Conservation (phyloP, 768 basidiomycete species). For the Mycena haematopus region DNA sequence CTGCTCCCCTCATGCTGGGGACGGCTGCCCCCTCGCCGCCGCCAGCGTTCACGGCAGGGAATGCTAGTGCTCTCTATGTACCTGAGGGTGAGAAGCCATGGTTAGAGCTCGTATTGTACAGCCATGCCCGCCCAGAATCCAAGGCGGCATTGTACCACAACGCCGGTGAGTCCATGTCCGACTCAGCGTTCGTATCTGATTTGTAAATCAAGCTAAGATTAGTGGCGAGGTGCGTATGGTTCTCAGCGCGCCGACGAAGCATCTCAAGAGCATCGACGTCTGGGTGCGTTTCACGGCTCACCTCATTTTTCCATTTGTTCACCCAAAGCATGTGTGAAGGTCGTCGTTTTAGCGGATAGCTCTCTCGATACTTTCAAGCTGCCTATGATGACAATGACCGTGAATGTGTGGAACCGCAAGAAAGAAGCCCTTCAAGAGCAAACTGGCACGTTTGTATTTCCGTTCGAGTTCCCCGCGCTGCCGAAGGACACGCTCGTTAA, state of each 20-base stretch:
- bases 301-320: no score
- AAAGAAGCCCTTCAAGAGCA: slow-evolving; percentile 20
- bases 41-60: slow-evolving; percentile 8
- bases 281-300: slow-evolving; percentile 8
- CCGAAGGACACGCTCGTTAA: slow-evolving; percentile 19
- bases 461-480: slow-evolving; percentile 25
- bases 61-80: no score
- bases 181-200: not conserved
- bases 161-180: slow-evolving; percentile 1
- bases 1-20: slow-evolving; percentile 11
- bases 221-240: slow-evolving; percentile 24
- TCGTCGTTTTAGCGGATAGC: slow-evolving; percentile 7
- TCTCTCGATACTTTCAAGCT: slow-evolving; percentile 10
- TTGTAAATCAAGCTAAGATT: slow-evolving; percentile 1
- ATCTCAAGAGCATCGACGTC: slow-evolving; percentile 22
- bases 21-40: slow-evolving; percentile 3
- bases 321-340: not conserved
- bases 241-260: slow-evolving; percentile 13
- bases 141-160: slow-evolving; percentile 27
- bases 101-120: slow-evolving; percentile 26
- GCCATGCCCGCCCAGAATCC: slow-evolving; percentile 19
- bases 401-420: slow-evolving; percentile 22
- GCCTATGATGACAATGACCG: slow-evolving; percentile 16
- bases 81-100: slow-evolving; percentile 10
- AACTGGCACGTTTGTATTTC: slow-evolving; percentile 26